Base-by-base conservation (phyloP, 2,329 filamentous ascomycete species). In the Epichloe brachyelytri region DNA sequence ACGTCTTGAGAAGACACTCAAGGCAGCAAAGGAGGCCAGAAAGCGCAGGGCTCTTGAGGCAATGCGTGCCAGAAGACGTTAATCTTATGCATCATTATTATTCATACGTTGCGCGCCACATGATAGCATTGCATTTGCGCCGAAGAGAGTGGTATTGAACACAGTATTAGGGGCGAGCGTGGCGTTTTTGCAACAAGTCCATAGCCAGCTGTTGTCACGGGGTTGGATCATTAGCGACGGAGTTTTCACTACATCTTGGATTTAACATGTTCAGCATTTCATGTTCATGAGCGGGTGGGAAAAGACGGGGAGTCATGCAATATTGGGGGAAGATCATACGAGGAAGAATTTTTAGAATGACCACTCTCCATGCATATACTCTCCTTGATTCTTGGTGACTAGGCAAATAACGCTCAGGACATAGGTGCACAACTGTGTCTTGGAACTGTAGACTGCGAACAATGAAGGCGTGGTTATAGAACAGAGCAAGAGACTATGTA, bases 11-110 rank as follows among this genome's bases (percentile, higher is more conserved):
- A 76, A 72, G 60, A 69, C 67, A 49, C 73, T 79, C 52, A 85
- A 79, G 67, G 71, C 71, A 2, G 79, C 82, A 60, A 85, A 85
- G 65, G 74, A 80, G 57, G 77, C 78, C 56, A 68, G 69, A 36
- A 77, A 71, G 58, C 70, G 69, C 20, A 63, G 68, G 53, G 66
- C 64, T 3, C 56, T 73, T 4, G 70, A 71, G 39, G 59, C 65
- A 33, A 56, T 66, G 34, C 62, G 67, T 52, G 58, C 58, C 12
- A 61, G 59, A 50, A 62, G 64, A 48, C 60, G 58, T 53, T 66
- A 51, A 49, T 5, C 14, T 33, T 33, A 5, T 26, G 8, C 14
- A 14, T 17, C 8, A 19, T 22, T n/a, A 7, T 19, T 26, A 34
- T 12, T 43, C 7, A n/a, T 17, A 19, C 34, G 3, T 30, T 45